Percentiles rank a stretch among this genome's conserved stretches.
phyloP scores from a whole-genome alignment of 331 rosid species.

The Pyrus hybrid region DNA sequence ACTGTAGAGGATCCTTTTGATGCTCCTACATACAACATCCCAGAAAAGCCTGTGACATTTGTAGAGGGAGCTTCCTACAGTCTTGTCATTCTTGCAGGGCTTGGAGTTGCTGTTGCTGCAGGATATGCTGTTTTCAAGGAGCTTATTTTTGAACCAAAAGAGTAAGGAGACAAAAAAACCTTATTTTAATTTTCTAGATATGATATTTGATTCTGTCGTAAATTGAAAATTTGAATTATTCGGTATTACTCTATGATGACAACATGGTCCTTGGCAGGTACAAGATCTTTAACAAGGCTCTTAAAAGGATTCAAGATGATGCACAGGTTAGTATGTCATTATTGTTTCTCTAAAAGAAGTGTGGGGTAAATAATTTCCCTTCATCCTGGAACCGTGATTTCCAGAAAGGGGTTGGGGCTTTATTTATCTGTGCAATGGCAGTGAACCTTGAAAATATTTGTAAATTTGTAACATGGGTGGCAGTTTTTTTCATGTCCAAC shows the following conservation, averaged over 20 bases:
- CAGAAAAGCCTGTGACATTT: slow-evolving; percentile 91
- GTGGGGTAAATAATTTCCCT: background rate
- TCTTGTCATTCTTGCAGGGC: slow-evolving; percentile 74
- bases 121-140: slow-evolving; percentile 92
- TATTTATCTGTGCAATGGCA: background rate
- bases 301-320: slow-evolving; percentile 87
- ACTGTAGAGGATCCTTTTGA: slow-evolving; percentile 77
- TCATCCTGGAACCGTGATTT: background rate
- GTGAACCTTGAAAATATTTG: background rate
- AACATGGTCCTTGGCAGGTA: slow-evolving; percentile 43
- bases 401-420: background rate
- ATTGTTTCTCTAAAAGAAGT: background rate
- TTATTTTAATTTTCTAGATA: background rate
- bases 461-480: background rate
- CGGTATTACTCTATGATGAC: slow-evolving; percentile 1
- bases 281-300: slow-evolving; percentile 72
- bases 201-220: background rate
- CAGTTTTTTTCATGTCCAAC: background rate
- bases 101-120: slow-evolving; percentile 84
- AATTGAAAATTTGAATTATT: background rate
- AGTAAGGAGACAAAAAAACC: slow-evolving; percentile 37
- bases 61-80: slow-evolving; percentile 92
- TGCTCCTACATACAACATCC: slow-evolving; percentile 84
- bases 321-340: slow-evolving; percentile 48
- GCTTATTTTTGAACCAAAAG: slow-evolving; percentile 90